Evolutionary conservation across 1,139 yeast species (phyloP), one percentile per base, ranked within the genome.

Genomic region (Sugiyamaella xylanicola): DNA sequence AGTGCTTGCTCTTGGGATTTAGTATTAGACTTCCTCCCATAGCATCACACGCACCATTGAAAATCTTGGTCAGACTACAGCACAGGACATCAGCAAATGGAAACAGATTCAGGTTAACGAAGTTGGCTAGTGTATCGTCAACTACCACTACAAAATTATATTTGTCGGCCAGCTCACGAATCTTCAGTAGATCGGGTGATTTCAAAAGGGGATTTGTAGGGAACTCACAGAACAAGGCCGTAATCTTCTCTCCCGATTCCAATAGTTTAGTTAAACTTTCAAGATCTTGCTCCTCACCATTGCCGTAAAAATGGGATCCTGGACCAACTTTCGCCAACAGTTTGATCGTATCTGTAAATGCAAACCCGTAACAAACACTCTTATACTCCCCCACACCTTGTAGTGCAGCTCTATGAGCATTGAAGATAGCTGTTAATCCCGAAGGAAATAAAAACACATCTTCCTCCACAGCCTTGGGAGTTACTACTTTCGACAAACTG

Each of bases 121-220:
- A 86, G 65, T 93, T 93, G 20, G 97, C 98, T 22, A 91, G 87
- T 0, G 98, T 93, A 68, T 93, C 98, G 71, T 93, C 99, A 40
- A 93, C 85, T 15, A 89, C 88, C 43, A 93, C 82, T 7, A 84
- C 85, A 72, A 93, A 95, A 2, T 80, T 78, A 71, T 78, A 87
- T 65, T 84, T 76, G 60, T 84, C 83, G 4, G 96, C 85, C 59
- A 95, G 77, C 56, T 76, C 68, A 56, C 86, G 80, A 55, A 91
- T 80, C 62, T 83, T 79, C 51, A 70, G 69, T 65, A 95, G 75
- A 68, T 93, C 83, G 0, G 97, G 96, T 37, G 96, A 85, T 65
- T 84, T 87, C 62, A 95, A 77, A 58, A 91, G 75, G 9, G 98
- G 98, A 70, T 92, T 92, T 0, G 96, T 87, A 0, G 99, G 99